Evolutionary conservation across 805 yeast genomes (phyloP), one percentile per base, ranked within the genome.

Genomic region (Lipomyces kockii): DNA sequence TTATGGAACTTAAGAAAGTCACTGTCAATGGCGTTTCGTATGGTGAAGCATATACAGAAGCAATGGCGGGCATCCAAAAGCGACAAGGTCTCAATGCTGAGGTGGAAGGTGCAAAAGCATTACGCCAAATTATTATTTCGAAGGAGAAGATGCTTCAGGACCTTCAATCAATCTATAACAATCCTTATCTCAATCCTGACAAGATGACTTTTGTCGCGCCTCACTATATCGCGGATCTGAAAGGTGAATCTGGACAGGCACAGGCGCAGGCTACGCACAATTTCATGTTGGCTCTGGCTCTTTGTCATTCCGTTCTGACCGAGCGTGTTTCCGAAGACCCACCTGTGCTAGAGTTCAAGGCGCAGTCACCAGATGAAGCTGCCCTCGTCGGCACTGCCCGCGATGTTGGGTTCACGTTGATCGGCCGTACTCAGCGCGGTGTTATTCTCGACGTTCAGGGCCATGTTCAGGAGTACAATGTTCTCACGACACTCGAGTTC

Each of bases 301-400:
- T 90, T 27, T 90, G 95, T 73, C 93, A 90, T 74, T 86, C 92
- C 3, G 95, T 88, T 3, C 85, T 89, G 51, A 87, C 92, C 12
- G 92, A 88, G 69, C 77, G 79, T 8, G 85, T 83, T 22, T 80
- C 80, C 0, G 77, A 75, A 12, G 64, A 72, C 37, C 72, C 75
- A n/a, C 76, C 75, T 8, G 74, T 77, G 43, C 76, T 86, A 54
- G 82, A 82, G 35, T 88, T 86, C 78, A 88, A 89, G 73, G 93
- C 94, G 0, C 93, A 90, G 75, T 88, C 92, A 8, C 96, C 96
- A 0, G 96, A 90, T 79, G 96, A 90, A 76, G 86, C 89, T 54
- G 93, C 95, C 0, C 81, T 90, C 63, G 94, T 90, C n/a, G 81
- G 89, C 1, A 88, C 85, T 58, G 94, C 94, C 0, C 80, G 90